Percentiles rank a stretch among this genome's conserved stretches.
Conservation (phyloP, 345 rosid species). For the Moringa oleifera region DNA sequence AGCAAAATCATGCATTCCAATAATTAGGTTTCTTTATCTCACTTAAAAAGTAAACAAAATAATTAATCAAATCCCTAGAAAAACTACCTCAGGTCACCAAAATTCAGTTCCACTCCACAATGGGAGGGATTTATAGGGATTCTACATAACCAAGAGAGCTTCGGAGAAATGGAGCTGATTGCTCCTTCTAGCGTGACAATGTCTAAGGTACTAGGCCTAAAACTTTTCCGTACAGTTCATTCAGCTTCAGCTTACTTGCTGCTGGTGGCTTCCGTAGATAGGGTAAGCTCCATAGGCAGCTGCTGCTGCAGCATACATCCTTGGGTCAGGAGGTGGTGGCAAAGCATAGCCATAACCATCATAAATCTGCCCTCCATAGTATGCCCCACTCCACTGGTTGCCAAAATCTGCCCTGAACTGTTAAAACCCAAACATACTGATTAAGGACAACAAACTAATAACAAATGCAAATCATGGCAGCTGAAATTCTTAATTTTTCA, state of each 20-base stretch:
- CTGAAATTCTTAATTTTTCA: neutral
- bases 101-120: conserved; percentile 58
- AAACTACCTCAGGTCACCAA: conserved; percentile 44
- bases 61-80: conserved; percentile 36
- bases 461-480: neutral
- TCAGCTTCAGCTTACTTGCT: conserved; percentile 81
- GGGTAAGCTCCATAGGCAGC: conserved; percentile 82
- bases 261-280: conserved; percentile 73
- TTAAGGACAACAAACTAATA: neutral
- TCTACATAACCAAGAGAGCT: conserved; percentile 31
- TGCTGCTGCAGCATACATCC: conserved; percentile 65
- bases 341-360: conserved; percentile 82
- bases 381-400: conserved; percentile 76
- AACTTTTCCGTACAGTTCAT: neutral
- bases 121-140: conserved; percentile 37
- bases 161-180: conserved; percentile 15
- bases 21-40: conserved; percentile 14
- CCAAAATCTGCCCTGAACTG: conserved; percentile 73
- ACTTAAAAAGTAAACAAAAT: conserved; percentile 23
- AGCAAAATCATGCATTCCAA: conserved; percentile 16
- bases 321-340: conserved; percentile 70
- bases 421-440: conserved; percentile 9
- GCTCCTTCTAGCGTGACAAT: conserved; percentile 21
- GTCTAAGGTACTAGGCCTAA: conserved; percentile 23
- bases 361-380: conserved; percentile 69